phyloP scores from a whole-genome alignment of 306 rosid genomes.

The Fragaria ananassa region DNA sequence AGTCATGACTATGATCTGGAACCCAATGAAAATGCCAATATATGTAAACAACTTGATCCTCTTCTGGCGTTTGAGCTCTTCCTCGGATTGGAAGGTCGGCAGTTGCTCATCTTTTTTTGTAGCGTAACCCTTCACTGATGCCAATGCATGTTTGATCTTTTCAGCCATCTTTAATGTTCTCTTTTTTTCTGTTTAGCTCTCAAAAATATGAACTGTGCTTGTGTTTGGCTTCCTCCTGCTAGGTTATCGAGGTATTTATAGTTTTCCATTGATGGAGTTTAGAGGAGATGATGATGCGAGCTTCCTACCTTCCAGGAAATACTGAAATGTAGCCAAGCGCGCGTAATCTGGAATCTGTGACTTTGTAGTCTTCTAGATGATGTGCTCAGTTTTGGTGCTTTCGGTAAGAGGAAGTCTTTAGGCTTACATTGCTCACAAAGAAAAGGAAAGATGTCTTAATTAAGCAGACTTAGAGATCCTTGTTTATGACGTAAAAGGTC shows the following conservation, averaged over 20 bases:
- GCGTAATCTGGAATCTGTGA: neutral
- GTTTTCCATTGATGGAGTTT: neutral
- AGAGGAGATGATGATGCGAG: neutral
- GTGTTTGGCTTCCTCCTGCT: neutral
- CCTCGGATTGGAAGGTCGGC: neutral
- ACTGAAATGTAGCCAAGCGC: neutral
- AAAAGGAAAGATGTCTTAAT: neutral
- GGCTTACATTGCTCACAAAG: neutral
- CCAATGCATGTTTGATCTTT: neutral
- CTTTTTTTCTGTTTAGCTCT: neutral
- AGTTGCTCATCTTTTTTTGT: neutral
- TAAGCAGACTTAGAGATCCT: neutral
- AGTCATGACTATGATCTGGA: constrained; percentile 6
- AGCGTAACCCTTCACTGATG: neutral
- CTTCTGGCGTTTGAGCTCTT: constrained; percentile 7
- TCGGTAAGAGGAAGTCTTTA: neutral
- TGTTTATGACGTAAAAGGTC: neutral
- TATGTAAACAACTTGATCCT: constrained; percentile 6
- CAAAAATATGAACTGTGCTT: neutral
- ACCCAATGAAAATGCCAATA: constrained; percentile 8
- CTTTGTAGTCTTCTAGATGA: neutral
- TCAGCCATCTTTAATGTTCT: neutral
- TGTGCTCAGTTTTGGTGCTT: neutral
- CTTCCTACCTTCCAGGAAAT: neutral
- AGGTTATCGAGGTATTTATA: neutral